Evolutionary conservation across 306 rosid species (phyloP), one percentile per base, ranked within the genome.

Genomic region (Casuarina cunninghamiana): DNA sequence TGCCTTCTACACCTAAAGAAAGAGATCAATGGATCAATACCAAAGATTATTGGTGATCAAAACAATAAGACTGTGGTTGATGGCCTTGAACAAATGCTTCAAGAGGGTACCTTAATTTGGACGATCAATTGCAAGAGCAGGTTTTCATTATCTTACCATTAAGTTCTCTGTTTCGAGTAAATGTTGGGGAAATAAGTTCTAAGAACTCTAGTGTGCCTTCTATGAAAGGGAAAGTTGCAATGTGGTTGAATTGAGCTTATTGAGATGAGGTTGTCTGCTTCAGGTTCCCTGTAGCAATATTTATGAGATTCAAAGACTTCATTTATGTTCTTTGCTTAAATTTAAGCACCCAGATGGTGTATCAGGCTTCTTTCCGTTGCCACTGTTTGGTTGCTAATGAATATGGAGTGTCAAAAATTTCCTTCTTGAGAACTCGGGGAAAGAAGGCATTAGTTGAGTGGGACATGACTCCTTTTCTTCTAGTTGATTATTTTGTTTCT

Each of bases 21-120:
- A 46, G 87, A 84, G 84, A 80, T 84, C 13, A 80, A 80, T 16
- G 87, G 82, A 4, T 84, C 87, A 2, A 61, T 84, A 69, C 84
- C 87, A 19, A 84, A 84, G 84, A 80, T 84, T 13, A 73, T 80
- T 13, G 82, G 84, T 0, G 77, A 80, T 80, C 82, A 80, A 72
- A 73, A 78, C 66, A 80, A 84, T 39, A 80, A 76, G 49, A 67
- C 69, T 26, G 77, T 26, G 77, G 79, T 84, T 72, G 79, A 68
- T 46, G 77, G 84, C 54, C 82, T 84, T 5, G 79, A 84, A 68
- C 73, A 76, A 80, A 77, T 84, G 84, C 87, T 84, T 19, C 74
- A 77, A 46, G 87, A 84, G 62, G 87, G 80, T 72, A 80, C 45
- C 87, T 84, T 44, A 80, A 80, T 67, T 73, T 80, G 76, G 84